Base-by-base conservation (phyloP, 306 rosid genomes). In the Vachellia pachyceras region DNA sequence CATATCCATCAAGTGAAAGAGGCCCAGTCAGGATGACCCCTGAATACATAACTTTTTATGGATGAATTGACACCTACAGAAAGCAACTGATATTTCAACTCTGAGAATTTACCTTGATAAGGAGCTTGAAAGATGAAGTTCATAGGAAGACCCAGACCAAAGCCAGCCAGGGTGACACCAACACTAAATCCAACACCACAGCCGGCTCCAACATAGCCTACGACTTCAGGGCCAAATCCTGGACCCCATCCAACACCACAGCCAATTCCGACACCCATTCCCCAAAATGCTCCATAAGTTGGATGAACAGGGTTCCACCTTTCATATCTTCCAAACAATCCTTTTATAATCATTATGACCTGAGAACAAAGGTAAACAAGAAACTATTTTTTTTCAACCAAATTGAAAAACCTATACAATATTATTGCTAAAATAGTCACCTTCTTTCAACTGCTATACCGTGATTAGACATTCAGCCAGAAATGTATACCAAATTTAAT, bases 181-280 rank as follows among this genome's bases (percentile, higher is more conserved):
- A 95, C 97, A 80, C 90, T 90, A 78, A 95, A 95, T 46, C 99
- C 99, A 76, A 92, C 33, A 44, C 99, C 99, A 82, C 99, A 95
- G 57, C 99, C 99, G 75, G 99, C 90, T 77, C 99, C 99, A 79
- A 95, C 97, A 84, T 91, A 91, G 20, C 99, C 99, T 63, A 95
- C 36, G 64, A 91, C 99, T 69, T 95, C 99, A 87, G 99, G 99
- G 61, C 99, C 99, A 89, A 95, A 95, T 60, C 99, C 99, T 77
- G 99, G 99, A 75, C 99, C 99, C 99, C 99, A 95, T 82, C 99
- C 99, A 60, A 95, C 88, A 35, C 99, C 99, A 85, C 99, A 95
- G 58, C 99, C 99, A 76, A 93, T 69, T 25, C 99, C 99, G 42
- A 95, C 74, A 79, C 99, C 99, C 97, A 95, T 89, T 22, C 99